Base-by-base conservation (phyloP, 352 stramenopile genomes). In the Pythium phragmiticola region DNA sequence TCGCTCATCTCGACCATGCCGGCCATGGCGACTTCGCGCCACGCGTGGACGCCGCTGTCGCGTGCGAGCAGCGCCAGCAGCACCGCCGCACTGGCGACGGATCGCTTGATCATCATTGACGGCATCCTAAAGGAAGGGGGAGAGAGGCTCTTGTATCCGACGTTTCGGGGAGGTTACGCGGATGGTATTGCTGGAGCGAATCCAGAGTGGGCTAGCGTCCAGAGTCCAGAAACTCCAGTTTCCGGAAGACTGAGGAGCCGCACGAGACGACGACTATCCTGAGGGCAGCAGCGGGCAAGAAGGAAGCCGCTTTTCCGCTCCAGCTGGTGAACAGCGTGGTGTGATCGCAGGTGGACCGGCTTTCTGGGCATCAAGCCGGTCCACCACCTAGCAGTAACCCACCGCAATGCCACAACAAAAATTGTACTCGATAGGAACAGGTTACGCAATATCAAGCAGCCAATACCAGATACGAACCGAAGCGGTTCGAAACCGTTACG, bases 11-110 rank as follows among this genome's bases (percentile, higher is more conserved):
- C 39, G 16, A 43, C n/a, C 41, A 60, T 51, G 19, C 47, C 53
- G 37, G 48, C 58, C 61, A 63, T 68, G 16, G 61, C 61, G 45
- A 68, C 61, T 21, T 58, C 46, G 21, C 61, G 43, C 61, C 61
- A 68, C 14, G 61, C 61, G 39, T 47, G 17, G 30, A 21, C 57
- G 37, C 36, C 21, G 51, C 26, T 16, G 30, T 41, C 55, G 34
- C 34, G 34, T 12, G 39, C 26, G 33, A 64, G 53, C 28, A 60
- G 42, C 51, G 43, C 50, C 26, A 59, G 49, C 45, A 55, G 48
- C 48, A 55, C 42, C 26, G 50, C 50, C 12, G 56, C n/a, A 7
- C 28, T 16, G 19, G 37, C 36, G 45, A 62, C 2, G 30, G 45
- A 37, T 19, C 34, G 2, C 37, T 43, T 56, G 5, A 56, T 11